Percentiles rank a stretch among this genome's conserved stretches.
Conservation (phyloP, 192 early-diverging fungal species). For the Gaertneriomyces sp. region DNA sequence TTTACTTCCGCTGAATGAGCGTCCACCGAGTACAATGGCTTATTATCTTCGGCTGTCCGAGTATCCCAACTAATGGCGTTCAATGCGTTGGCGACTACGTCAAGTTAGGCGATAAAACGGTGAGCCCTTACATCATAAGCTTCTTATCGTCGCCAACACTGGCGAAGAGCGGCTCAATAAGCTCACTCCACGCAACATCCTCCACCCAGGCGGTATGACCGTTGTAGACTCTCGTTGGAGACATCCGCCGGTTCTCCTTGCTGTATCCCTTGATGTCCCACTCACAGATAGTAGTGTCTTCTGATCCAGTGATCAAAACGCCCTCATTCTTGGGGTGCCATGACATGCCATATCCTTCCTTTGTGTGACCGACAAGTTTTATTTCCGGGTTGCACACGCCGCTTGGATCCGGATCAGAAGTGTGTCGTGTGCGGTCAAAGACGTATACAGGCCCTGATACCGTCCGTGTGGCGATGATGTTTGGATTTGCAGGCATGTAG, state of each 20-base stretch:
- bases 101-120: no score
- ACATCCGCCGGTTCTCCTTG: constrained; percentile 71
- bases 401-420: constrained; percentile 67
- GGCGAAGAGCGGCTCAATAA: constrained; percentile 85
- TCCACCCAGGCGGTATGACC: constrained; percentile 92
- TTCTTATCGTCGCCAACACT: constrained; percentile 95
- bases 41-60: constrained; percentile 57
- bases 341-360: constrained; percentile 93
- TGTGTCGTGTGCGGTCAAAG: constrained; percentile 91
- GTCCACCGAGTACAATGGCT: constrained; percentile 66
- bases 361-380: constrained; percentile 78
- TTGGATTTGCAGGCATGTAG: constrained; percentile 93
- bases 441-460: constrained; percentile 90
- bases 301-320: constrained; percentile 82
- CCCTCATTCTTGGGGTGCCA: constrained; percentile 85
- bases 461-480: constrained; percentile 95
- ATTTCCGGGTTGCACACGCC: constrained; percentile 84
- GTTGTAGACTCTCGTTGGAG: constrained; percentile 72
- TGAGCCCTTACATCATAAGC: constrained; percentile 68
- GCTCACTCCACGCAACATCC: constrained; percentile 90
- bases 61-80: constrained; percentile 79
- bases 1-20: constrained; percentile 93
- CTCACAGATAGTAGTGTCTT: constrained; percentile 85
- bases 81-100: not conserved
- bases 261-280: constrained; percentile 86